These are phyloP conservation scores for Nannizzia gypsea DNA, from an alignment of 2,329 filamentous ascomycete species.

Conservation along the genomic window DNA sequence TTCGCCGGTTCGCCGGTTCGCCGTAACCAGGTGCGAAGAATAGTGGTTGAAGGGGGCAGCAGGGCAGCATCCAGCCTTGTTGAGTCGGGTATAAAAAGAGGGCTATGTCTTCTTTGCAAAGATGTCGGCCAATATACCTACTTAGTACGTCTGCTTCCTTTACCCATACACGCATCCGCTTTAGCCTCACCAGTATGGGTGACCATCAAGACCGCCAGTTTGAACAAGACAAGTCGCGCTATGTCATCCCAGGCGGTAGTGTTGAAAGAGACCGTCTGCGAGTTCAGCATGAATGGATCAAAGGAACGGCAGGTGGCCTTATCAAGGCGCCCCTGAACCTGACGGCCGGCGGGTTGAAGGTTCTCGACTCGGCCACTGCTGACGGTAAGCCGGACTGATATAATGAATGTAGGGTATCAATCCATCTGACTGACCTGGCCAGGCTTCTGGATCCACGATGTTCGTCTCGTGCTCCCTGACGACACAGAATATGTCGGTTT, in stretches of 20 bases:
- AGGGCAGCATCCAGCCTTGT: too few species aligned
- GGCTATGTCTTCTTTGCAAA: background rate
- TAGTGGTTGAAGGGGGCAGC: too few species aligned
- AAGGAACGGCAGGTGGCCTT: constrained; percentile 3
- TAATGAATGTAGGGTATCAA: too few species aligned
- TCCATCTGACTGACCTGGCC: background rate
- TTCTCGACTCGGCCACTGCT: constrained; percentile 1
- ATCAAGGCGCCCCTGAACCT: constrained; percentile 4
- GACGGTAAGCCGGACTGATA: background rate
- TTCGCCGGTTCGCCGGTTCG: too few species aligned
- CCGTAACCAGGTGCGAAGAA: too few species aligned
- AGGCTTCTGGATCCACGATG: constrained; percentile 1
- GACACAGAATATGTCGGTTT: background rate
- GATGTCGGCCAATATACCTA: background rate
- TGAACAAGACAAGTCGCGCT: background rate
- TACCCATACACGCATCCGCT: too few species aligned
- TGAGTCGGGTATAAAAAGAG: background rate
- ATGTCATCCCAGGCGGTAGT: background rate
- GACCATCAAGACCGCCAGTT: background rate
- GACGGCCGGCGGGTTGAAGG: background rate
- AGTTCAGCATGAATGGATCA: constrained; percentile 6
- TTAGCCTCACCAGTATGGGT: background rate
- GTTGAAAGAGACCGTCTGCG: constrained; percentile 5
- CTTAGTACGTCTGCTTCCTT: too few species aligned
- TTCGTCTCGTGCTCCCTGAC: background rate